These are phyloP conservation scores for Candida easanensis DNA, from an alignment of 805 yeast species.

Conservation along the genomic window DNA sequence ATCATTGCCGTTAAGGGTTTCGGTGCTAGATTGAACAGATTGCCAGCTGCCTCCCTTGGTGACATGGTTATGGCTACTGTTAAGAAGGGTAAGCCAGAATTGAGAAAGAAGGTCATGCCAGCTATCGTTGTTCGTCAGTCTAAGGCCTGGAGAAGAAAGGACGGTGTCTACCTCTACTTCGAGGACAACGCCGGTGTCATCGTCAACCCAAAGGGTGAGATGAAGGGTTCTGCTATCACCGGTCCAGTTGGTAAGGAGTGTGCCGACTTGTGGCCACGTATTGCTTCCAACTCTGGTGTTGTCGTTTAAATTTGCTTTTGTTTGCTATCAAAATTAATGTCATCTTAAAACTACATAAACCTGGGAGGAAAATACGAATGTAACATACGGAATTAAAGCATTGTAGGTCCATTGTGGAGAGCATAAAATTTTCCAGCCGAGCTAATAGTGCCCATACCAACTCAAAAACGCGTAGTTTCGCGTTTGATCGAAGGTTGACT, in stretches of 20 bases:
- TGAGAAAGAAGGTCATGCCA: constrained; percentile 99
- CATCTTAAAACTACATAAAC: constrained; percentile 25
- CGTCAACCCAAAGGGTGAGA: constrained; percentile 99
- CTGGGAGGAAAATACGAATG: constrained; percentile 23
- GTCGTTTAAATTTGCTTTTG: constrained; percentile 66
- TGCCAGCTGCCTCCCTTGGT: constrained; percentile 99
- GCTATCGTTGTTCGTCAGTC: constrained; percentile 99
- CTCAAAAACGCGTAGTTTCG: not conserved
- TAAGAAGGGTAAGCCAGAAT: constrained; percentile 99
- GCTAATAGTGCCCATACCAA: constrained; percentile 9
- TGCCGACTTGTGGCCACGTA: constrained; percentile 99
- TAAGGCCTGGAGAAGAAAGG: constrained; percentile 99
- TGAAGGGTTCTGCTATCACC: constrained; percentile 99
- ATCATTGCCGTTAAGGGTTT: constrained; percentile 97
- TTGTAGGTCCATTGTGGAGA: no score
- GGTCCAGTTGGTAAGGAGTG: constrained; percentile 99
- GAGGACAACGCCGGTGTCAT: constrained; percentile 99
- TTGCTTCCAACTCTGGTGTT: constrained; percentile 99
- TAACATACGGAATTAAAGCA: constrained; percentile 19
- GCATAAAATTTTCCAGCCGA: constrained; percentile 5
- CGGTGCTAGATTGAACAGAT: constrained; percentile 99
- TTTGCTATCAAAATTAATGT: constrained; percentile 27
- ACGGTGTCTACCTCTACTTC: constrained; percentile 98
- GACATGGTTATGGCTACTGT: constrained; percentile 99
- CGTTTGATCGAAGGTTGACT: not conserved